Conservation (phyloP, 2,329 filamentous ascomycete genomes). For the Claviceps purpurea region DNA sequence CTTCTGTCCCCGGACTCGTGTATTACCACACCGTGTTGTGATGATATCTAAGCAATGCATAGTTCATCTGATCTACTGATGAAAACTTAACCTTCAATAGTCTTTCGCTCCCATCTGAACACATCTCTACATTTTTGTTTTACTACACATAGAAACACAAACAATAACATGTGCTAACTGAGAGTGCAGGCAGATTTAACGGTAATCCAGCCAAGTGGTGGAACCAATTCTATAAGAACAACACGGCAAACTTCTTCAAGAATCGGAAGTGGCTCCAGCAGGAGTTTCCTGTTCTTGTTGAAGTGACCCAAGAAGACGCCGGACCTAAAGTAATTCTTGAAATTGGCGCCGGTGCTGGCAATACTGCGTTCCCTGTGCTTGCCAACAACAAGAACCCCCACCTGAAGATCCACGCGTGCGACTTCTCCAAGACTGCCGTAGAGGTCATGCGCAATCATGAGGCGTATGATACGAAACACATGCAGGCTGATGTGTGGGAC, state of each 20-base stretch:
- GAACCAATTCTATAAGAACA: constrained; percentile 98
- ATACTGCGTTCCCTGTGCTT: constrained; percentile 88
- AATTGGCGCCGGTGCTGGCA: constrained; percentile 89
- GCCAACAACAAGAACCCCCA: constrained; percentile 69
- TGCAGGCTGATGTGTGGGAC: constrained; percentile 94
- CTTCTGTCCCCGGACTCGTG: neutral
- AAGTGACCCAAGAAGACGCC: constrained; percentile 57
- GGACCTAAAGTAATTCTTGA: constrained; percentile 66
- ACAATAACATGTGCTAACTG: constrained; percentile 24
- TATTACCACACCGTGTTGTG: constrained; percentile 26
- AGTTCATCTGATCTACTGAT: constrained; percentile 61
- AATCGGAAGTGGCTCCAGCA: constrained; percentile 94
- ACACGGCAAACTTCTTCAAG: constrained; percentile 96
- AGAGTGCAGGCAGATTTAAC: constrained; percentile 61
- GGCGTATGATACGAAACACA: constrained; percentile 55
- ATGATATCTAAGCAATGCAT: constrained; percentile 48
- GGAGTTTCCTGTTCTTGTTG: constrained; percentile 80
- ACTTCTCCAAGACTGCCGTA: constrained; percentile 91
- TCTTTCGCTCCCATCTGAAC: constrained; percentile 68
- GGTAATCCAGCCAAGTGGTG: constrained; percentile 87
- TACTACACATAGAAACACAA: neutral
- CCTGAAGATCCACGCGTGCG: constrained; percentile 81
- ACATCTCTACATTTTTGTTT: constrained; percentile 5
- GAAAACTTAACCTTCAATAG: constrained; percentile 34
- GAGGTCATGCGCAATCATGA: constrained; percentile 78